Evolutionary conservation across 1,284 basidiomycete species (phyloP).

Genomic region (Cutaneotrichosporon daszewskae): DNA sequence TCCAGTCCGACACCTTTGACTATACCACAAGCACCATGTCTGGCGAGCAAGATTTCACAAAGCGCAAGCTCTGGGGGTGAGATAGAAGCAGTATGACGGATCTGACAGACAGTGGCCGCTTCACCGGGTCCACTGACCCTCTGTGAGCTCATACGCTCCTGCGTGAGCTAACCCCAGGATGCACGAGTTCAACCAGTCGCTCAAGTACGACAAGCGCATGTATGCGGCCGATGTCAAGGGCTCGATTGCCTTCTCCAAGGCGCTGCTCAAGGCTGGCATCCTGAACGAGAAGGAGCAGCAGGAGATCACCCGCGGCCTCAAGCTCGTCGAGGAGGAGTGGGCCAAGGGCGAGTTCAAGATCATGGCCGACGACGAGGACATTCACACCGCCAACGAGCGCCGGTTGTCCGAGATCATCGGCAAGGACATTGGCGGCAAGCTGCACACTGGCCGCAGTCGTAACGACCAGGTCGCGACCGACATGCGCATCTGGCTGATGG

Average conservation of each 20-base stretch:
- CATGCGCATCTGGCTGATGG: constrained; percentile 91
- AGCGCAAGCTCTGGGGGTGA: constrained; percentile 47
- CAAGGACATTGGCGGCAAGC: constrained; percentile 72
- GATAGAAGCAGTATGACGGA: constrained; percentile 7
- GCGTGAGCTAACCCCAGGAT: constrained; percentile 55
- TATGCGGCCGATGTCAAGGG: constrained; percentile 84
- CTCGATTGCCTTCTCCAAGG: constrained; percentile 92
- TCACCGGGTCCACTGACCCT: constrained; percentile 54
- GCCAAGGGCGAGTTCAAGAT: constrained; percentile 66
- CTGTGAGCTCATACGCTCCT: constrained; percentile 55
- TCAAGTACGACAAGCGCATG: constrained; percentile 93
- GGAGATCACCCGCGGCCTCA: constrained; percentile 73
- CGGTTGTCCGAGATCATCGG: constrained; percentile 90
- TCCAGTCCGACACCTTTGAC: too few species aligned
- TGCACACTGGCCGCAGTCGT: constrained; percentile 91
- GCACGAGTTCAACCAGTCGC: constrained; percentile 92
- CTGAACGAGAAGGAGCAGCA: constrained; percentile 67
- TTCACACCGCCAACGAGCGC: constrained; percentile 98
- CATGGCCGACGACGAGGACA: constrained; percentile 87
- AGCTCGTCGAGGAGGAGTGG: constrained; percentile 80
- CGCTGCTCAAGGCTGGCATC: constrained; percentile 71
- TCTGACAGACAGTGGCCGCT: constrained; percentile 17
- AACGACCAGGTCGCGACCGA: constrained; percentile 99
- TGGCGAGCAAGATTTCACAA: constrained; percentile 39
- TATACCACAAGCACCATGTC: too few species aligned